Evolutionary conservation across 1,284 basidiomycete species (phyloP), one percentile per base, ranked within the genome.

Genomic region (Cystobasidium sp.): DNA sequence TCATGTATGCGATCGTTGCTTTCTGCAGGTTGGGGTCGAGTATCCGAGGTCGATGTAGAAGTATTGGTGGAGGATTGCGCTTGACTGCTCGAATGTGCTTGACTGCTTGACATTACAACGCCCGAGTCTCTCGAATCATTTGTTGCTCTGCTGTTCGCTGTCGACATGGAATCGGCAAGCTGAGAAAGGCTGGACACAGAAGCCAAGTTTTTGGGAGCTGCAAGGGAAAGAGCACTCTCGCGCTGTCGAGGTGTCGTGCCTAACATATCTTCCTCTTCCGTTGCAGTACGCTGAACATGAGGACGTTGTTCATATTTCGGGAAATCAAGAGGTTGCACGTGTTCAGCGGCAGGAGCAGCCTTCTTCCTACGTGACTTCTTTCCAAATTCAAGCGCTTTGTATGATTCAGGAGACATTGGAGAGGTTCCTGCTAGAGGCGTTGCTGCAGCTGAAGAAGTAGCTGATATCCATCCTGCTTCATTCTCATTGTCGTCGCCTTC

Each of bases 391-490:
- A 73, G 70, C 14, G 52, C 44, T 51, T 66, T 64, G 41, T 65
- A 73, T 20, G 62, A 65, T 37, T 59, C 56, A 7, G 70, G 70
- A 6, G 70, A 73, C 20, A 66, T 59, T 12, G 70, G 62, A 8
- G 62, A 65, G 3, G 66, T 68, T 10, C 58, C 68, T 8, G 41
- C 43, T 43, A 44, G n/a, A 0, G 68, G 70, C 6, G 70, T 56
- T 3, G 39, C 62, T n/a, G 70, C 58, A 31, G 44, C 62, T 10
- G 52, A 56, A 9, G 62, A 65, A 12, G 39, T 61, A 16, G 70
- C 63, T 31, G 70, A 73, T 46, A 73, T 31, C 70, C 70, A 73
- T 66, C 70, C 70, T 56, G 62, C 70, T 20, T 66, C 70, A 31
- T 55, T 62, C 12, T 66, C 69, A 39, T 68, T 31, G 2, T 31